These are phyloP conservation scores for Vararia minispora DNA, from an alignment of 768 basidiomycete species.

Conservation along the genomic window DNA sequence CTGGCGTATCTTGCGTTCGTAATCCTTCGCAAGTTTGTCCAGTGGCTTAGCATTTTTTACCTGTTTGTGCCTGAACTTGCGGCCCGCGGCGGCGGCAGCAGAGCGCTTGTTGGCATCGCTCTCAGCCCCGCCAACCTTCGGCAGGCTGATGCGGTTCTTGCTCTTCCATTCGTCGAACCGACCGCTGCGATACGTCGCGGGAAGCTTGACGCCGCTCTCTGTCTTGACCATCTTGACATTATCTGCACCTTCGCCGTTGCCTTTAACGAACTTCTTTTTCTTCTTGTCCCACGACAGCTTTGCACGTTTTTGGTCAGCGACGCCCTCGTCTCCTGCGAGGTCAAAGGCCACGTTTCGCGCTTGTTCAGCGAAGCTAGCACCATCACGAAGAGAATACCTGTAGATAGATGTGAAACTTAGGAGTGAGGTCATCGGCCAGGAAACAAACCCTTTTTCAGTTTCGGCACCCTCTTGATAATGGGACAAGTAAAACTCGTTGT, in stretches of 20 bases:
- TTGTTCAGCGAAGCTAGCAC: slow-evolving; percentile 80
- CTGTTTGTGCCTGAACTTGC: slow-evolving; percentile 67
- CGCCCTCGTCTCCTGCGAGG: slow-evolving; percentile 66
- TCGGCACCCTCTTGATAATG: slow-evolving; percentile 80
- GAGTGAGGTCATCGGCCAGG: not conserved
- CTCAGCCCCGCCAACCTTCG: slow-evolving; percentile 78
- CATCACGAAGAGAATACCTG: slow-evolving; percentile 85
- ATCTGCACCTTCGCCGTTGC: slow-evolving; percentile 77
- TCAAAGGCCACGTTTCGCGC: slow-evolving; percentile 75
- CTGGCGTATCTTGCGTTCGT: slow-evolving; percentile 62
- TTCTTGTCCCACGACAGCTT: slow-evolving; percentile 88
- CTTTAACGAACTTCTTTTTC: slow-evolving; percentile 88
- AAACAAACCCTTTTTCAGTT: slow-evolving; percentile 82
- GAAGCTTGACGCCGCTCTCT: slow-evolving; percentile 84
- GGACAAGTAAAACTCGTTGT: slow-evolving; percentile 85
- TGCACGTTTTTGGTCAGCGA: slow-evolving; percentile 46
- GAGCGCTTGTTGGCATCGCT: slow-evolving; percentile 24
- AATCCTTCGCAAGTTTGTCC: slow-evolving; percentile 61
- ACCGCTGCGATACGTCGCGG: slow-evolving; percentile 87
- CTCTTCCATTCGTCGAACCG: slow-evolving; percentile 93
- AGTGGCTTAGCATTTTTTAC: slow-evolving; percentile 57
- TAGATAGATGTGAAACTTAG: not conserved
- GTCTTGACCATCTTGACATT: slow-evolving; percentile 91
- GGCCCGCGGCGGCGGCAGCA: slow-evolving; percentile 29
- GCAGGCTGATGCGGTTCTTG: slow-evolving; percentile 61